Evolutionary conservation across 2,329 filamentous ascomycete genomes (phyloP).

Genomic region (Pseudogymnoascus sp.): DNA sequence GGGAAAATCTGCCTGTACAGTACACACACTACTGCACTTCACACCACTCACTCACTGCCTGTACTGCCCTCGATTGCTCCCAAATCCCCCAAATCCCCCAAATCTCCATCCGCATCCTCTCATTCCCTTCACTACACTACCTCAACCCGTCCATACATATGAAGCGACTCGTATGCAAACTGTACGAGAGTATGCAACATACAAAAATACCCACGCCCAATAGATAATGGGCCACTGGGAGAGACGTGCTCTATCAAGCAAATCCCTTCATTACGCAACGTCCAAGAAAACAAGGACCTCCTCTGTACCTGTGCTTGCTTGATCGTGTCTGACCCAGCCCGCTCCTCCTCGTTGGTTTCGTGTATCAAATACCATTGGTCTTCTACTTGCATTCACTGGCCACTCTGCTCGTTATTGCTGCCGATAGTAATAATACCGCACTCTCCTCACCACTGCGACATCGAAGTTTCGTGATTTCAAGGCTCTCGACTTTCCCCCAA

Average conservation of each 20-base stretch:
- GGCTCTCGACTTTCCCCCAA: neutral
- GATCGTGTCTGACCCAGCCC: neutral
- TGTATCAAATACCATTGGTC: neutral
- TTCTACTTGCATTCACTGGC: neutral
- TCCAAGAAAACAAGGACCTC: neutral
- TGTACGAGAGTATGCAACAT: neutral
- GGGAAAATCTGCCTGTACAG: neutral
- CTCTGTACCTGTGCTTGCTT: neutral
- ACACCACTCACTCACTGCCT: neutral
- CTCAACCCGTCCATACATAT: neutral
- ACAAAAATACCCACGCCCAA: neutral
- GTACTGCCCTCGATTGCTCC: neutral
- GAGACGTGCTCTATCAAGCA: neutral
- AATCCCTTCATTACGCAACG: neutral
- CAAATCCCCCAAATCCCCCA: neutral
- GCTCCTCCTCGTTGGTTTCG: neutral
- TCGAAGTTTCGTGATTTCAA: neutral
- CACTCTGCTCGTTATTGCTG: neutral
- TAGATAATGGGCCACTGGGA: neutral
- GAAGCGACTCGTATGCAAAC: neutral
- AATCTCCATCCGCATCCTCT: neutral
- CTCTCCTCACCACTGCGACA: neutral
- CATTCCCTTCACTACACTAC: neutral
- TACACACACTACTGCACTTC: neutral
- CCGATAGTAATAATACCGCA: neutral